A percentile compares a stretch with the other conserved stretches of the same genome.
These are phyloP conservation scores for Colletotrichum destructivum DNA, from an alignment of 2,329 filamentous ascomycete genomes.

Conservation along the genomic window DNA sequence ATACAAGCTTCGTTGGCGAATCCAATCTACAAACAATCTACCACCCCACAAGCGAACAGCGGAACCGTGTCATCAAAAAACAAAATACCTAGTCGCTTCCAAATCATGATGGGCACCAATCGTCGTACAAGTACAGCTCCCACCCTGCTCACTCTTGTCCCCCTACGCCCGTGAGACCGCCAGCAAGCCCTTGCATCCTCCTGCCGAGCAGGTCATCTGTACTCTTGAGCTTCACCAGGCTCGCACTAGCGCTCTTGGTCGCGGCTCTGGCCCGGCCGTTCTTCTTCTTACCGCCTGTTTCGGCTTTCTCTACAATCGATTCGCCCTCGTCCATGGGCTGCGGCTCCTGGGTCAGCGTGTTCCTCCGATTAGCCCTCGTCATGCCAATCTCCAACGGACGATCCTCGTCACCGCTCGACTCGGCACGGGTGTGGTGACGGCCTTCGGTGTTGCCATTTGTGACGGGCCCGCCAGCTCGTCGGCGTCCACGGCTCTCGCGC, in stretches of 20 bases:
- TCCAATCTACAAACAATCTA: slow-evolving; percentile 36
- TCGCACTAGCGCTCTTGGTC: slow-evolving; percentile 61
- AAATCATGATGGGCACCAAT: not conserved
- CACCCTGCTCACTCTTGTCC: slow-evolving; percentile 50
- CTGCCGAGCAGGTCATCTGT: slow-evolving; percentile 71
- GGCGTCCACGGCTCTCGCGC: slow-evolving; percentile 29
- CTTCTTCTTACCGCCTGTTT: slow-evolving; percentile 44
- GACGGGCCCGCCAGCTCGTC: slow-evolving; percentile 12
- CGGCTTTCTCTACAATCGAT: slow-evolving; percentile 45
- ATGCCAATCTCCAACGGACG: slow-evolving; percentile 85
- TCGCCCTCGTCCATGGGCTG: slow-evolving; percentile 43
- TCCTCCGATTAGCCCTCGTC: slow-evolving; percentile 56
- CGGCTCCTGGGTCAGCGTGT: slow-evolving; percentile 43
- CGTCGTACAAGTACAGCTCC: slow-evolving; percentile 7
- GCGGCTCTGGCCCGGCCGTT: slow-evolving; percentile 51
- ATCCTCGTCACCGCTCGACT: slow-evolving; percentile 85
- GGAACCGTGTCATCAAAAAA: not conserved
- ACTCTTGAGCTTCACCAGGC: slow-evolving; percentile 68
- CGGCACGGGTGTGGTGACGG: slow-evolving; percentile 59
- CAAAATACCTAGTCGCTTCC: not conserved
- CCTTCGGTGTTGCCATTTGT: slow-evolving; percentile 42
- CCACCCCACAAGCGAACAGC: slow-evolving; percentile 1
- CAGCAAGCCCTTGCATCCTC: slow-evolving; percentile 72
- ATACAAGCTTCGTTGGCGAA: slow-evolving; percentile 34
- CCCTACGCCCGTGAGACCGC: slow-evolving; percentile 66